These are phyloP conservation scores for Scleroderma citrinum DNA, from an alignment of 768 basidiomycete species.

Conservation along the genomic window DNA sequence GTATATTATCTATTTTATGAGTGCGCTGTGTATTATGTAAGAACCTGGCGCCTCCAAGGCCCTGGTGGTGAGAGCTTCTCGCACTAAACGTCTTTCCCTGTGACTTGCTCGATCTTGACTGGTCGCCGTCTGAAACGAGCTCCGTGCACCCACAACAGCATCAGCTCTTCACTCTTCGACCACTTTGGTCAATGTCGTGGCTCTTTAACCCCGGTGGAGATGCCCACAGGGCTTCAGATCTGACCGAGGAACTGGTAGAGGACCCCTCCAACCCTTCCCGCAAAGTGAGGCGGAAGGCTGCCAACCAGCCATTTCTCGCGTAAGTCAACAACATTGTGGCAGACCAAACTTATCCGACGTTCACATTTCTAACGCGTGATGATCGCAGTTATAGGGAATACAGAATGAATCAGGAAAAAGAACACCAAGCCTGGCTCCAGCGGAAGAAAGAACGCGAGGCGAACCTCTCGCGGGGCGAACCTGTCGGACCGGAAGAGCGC, in stretches of 20 bases:
- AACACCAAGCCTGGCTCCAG: slow-evolving; percentile 60
- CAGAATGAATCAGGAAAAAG: slow-evolving; percentile 51
- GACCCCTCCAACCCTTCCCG: slow-evolving; percentile 63
- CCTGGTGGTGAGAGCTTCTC: too few species aligned
- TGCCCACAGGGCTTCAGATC: slow-evolving; percentile 32
- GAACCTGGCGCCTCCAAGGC: neutral
- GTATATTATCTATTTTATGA: slow-evolving; percentile 10
- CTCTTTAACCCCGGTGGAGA: slow-evolving; percentile 41
- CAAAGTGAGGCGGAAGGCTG: slow-evolving; percentile 73
- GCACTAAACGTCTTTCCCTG: too few species aligned
- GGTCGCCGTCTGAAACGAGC: neutral
- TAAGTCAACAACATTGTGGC: slow-evolving; percentile 35
- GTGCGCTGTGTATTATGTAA: neutral
- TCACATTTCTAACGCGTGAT: neutral
- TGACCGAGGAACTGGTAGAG: slow-evolving; percentile 44
- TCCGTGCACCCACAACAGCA: too few species aligned
- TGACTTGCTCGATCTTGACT: too few species aligned
- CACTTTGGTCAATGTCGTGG: slow-evolving; percentile 52
- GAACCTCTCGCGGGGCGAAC: slow-evolving; percentile 68
- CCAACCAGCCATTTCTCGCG: slow-evolving; percentile 83
- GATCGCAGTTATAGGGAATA: slow-evolving; percentile 60
- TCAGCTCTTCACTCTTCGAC: neutral
- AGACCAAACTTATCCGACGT: neutral
- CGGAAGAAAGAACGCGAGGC: slow-evolving; percentile 67
- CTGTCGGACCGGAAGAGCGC: slow-evolving; percentile 63